These are phyloP conservation scores for Mycena haematopus DNA, from an alignment of 768 basidiomycete species.

Conservation along the genomic window DNA sequence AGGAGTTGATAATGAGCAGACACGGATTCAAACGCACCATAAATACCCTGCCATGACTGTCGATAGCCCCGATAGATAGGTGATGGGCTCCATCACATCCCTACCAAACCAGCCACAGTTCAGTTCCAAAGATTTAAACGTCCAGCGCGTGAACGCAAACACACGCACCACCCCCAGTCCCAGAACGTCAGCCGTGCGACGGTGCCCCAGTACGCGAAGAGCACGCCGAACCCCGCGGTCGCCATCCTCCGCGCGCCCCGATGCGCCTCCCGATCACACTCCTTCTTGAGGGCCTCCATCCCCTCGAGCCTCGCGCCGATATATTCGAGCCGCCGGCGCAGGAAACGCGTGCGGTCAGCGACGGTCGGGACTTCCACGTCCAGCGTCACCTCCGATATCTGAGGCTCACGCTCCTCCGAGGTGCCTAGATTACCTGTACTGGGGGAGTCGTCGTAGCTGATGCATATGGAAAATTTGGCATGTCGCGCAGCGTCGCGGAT, in stretches of 20 bases:
- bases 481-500: conserved; percentile 64
- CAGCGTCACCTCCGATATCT: conserved; percentile 36
- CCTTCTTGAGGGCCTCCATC: conserved; percentile 61
- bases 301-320: conserved; percentile 50
- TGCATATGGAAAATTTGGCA: conserved; percentile 57
- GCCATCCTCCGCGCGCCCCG: conserved; percentile 63
- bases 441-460: conserved; percentile 36
- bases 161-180: conserved; percentile 59
- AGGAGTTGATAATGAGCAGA: too few relatives aligned
- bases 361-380: conserved; percentile 68
- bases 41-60: conserved; percentile 68
- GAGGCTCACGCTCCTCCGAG: neutral
- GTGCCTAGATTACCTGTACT: conserved; percentile 5
- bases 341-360: conserved; percentile 63
- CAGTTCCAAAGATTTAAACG: too few relatives aligned
- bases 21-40: conserved; percentile 48
- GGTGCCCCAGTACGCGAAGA: conserved; percentile 68
- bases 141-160: neutral
- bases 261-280: conserved; percentile 63
- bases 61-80: conserved; percentile 66
- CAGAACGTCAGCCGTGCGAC: conserved; percentile 71
- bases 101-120: conserved; percentile 33
- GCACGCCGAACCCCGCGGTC: conserved; percentile 60
- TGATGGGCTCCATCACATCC: conserved; percentile 76
- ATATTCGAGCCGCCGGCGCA: conserved; percentile 52